phyloP scores from a whole-genome alignment of 106 monocot genomes.

The Platanthera zijinensis region DNA sequence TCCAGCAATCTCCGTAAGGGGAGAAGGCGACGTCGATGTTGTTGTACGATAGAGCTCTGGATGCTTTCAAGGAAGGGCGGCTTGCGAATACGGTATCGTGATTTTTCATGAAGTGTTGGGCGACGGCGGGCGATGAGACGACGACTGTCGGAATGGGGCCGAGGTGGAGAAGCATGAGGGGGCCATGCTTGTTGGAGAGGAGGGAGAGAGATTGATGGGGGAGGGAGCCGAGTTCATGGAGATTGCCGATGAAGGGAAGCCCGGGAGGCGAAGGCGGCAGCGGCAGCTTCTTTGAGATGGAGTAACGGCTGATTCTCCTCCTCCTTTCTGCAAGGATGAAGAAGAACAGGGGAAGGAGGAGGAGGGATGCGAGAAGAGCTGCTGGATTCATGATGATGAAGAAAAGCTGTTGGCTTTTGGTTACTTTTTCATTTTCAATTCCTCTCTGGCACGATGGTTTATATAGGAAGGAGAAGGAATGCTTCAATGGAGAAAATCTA shows the following conservation, averaged over 20 bases:
- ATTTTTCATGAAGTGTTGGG: conserved; percentile 1
- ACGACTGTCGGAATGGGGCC: conserved; percentile 14
- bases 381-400: neutral
- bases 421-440: no score
- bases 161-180: conserved; percentile 19
- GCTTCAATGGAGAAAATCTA: no score
- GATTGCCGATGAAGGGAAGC: conserved; percentile 19
- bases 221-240: conserved; percentile 13
- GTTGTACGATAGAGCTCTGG: neutral
- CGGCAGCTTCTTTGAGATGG: neutral
- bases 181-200: conserved; percentile 6
- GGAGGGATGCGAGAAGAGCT: neutral
- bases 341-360: neutral
- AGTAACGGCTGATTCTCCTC: neutral
- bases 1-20: conserved; percentile 13
- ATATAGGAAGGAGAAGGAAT: no score
- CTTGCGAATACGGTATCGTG: conserved; percentile 6
- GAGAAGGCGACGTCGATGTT: neutral
- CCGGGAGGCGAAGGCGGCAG: conserved; percentile 9
- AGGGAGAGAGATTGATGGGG: conserved; percentile 5
- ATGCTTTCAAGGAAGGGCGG: neutral
- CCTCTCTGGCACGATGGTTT: no score
- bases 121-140: conserved; percentile 9
- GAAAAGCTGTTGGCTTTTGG: no score
- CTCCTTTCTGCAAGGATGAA: neutral